Evolutionary conservation across 2,329 filamentous ascomycete genomes (phyloP).

Genomic region (Aspergillus texensis): DNA sequence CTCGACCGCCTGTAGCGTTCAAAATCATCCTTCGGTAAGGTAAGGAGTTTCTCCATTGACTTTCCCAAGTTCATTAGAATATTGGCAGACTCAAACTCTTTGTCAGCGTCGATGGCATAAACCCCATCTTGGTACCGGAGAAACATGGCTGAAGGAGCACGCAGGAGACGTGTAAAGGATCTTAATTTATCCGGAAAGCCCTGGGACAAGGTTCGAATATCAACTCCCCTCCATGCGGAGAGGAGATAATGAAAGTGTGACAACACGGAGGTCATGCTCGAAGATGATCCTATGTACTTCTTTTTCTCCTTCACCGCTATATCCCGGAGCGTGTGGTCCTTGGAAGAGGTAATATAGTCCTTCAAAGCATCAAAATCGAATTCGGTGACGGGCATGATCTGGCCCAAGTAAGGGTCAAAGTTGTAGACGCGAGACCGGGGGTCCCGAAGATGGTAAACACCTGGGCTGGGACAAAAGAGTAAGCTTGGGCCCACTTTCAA

Average conservation of each 20-base stretch:
- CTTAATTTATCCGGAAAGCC: slow-evolving; percentile 63
- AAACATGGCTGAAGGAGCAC: slow-evolving; percentile 78
- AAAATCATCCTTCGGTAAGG: slow-evolving; percentile 77
- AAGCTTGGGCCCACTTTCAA: slow-evolving; percentile 5
- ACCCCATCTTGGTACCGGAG: slow-evolving; percentile 78
- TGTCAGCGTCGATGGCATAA: slow-evolving; percentile 96
- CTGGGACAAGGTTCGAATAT: slow-evolving; percentile 67
- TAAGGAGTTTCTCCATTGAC: slow-evolving; percentile 95
- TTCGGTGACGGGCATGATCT: slow-evolving; percentile 89
- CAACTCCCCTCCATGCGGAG: slow-evolving; percentile 77
- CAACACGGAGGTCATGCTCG: slow-evolving; percentile 88
- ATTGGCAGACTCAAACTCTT: slow-evolving; percentile 82
- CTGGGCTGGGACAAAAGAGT: slow-evolving; percentile 54
- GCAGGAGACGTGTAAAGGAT: slow-evolving; percentile 72
- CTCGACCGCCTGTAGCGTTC: slow-evolving; percentile 77
- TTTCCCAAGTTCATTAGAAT: slow-evolving; percentile 90
- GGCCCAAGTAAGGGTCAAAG: slow-evolving; percentile 91
- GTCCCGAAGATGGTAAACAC: slow-evolving; percentile 90
- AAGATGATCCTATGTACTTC: slow-evolving; percentile 93
- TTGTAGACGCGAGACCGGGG: slow-evolving; percentile 87
- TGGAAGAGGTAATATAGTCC: slow-evolving; percentile 87
- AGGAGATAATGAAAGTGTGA: slow-evolving; percentile 92
- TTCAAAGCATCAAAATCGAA: slow-evolving; percentile 90
- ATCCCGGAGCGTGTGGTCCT: slow-evolving; percentile 70
- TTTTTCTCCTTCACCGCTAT: slow-evolving; percentile 68